A percentile compares a stretch with the other conserved stretches of the same genome.
These are phyloP conservation scores for Colletotrichum paranaense DNA, from an alignment of 2,329 filamentous ascomycete genomes.

Conservation along the genomic window DNA sequence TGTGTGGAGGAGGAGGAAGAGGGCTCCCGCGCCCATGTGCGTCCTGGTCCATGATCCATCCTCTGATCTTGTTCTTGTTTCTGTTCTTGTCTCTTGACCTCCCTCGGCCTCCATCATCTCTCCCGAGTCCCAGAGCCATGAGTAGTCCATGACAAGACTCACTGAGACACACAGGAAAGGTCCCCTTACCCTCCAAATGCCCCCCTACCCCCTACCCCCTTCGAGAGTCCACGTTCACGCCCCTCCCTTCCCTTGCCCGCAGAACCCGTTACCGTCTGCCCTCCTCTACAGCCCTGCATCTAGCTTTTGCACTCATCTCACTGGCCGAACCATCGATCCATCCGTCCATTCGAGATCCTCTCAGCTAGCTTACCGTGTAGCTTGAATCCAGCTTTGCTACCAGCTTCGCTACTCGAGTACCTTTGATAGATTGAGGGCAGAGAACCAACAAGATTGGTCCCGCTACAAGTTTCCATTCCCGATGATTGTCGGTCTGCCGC, in stretches of 20 bases:
- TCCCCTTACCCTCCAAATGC: slow-evolving; percentile 16
- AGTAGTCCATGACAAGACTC: background rate
- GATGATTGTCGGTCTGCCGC: background rate
- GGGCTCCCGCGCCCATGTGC: background rate
- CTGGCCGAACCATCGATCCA: slow-evolving; percentile 1
- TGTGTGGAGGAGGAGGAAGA: background rate
- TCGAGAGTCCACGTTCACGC: background rate
- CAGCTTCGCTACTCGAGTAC: too few species aligned
- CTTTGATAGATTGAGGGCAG: background rate
- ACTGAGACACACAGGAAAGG: background rate
- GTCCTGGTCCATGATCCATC: background rate
- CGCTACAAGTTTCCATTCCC: background rate
- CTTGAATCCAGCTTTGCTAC: background rate
- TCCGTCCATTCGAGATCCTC: background rate
- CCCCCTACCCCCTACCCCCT: background rate
- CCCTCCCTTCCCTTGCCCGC: background rate
- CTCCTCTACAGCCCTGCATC: slow-evolving; percentile 22
- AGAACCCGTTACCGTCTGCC: background rate
- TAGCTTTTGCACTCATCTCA: background rate
- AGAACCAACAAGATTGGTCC: background rate
- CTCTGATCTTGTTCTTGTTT: background rate
- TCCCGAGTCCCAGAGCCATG: background rate
- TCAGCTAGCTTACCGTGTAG: background rate
- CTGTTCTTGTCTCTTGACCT: background rate
- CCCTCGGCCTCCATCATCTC: background rate